Conservation (phyloP, 495 filamentous ascomycete species). For the Penicillium steckii region DNA sequence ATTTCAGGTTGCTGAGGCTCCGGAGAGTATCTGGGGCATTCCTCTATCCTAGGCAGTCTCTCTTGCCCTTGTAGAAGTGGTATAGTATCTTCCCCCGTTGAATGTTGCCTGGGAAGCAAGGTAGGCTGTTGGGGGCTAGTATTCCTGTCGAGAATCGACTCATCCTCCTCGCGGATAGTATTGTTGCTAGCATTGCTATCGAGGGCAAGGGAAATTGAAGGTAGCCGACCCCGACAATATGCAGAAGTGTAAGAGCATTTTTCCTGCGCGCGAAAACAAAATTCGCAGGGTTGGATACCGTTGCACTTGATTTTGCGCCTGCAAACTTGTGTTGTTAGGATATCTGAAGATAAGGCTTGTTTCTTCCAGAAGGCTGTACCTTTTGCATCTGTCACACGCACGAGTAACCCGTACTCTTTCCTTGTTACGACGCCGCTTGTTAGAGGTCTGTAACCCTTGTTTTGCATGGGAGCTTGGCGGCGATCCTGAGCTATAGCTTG, state of each 20-base stretch:
- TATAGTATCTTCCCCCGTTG: neutral
- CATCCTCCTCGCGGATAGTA: no score
- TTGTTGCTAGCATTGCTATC: neutral
- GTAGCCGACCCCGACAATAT: constrained; percentile 18
- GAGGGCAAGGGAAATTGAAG: neutral
- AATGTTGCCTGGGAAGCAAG: neutral
- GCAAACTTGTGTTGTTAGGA: neutral
- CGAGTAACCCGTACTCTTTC: constrained; percentile 1
- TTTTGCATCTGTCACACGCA: constrained; percentile 22
- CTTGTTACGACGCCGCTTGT: neutral
- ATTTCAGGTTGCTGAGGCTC: constrained; percentile 20
- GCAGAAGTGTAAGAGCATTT: constrained; percentile 19
- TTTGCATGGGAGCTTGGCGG: neutral
- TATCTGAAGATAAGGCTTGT: neutral
- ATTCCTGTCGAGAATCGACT: neutral
- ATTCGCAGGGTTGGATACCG: constrained; percentile 23
- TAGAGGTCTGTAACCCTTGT: neutral
- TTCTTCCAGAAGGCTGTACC: constrained; percentile 3
- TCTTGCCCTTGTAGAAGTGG: neutral
- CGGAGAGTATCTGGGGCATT: constrained; percentile 14
- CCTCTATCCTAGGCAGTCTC: neutral
- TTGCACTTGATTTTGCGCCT: constrained; percentile 28
- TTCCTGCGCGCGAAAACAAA: constrained; percentile 15
- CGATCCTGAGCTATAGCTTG: neutral
- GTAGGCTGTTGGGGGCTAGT: neutral